Evolutionary conservation across 2,329 filamentous ascomycete genomes (phyloP), one percentile per base, ranked within the genome.

Genomic region (Myrmaecium sp.): DNA sequence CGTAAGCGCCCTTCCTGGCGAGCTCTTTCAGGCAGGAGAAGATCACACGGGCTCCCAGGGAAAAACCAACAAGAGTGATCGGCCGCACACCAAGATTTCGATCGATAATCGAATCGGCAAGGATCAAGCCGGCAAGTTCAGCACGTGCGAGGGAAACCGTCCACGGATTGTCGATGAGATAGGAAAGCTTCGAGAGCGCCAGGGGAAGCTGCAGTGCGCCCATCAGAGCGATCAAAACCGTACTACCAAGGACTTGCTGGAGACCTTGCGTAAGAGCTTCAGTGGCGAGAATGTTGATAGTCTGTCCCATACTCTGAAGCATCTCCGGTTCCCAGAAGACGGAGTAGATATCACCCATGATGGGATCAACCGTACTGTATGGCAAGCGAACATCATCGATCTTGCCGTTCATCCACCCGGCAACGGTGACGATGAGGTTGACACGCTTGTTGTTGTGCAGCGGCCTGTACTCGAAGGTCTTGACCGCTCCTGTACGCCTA

Each of bases 291-390:
- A 98, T 95, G 43, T 94, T 94, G 43, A 98, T 95, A 23, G 89
- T 98, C 48, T 89, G 81, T 67, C 89, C 89, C 75, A 94, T 98
- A 52, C 82, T 93, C 40, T 73, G 76, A 46, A 98, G 66, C 84
- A 98, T 92, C 47, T 98, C 89, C 3, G 89, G 91, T 51, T 98
- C 89, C 84, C 89, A 98, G 31, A 91, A 62, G 7, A 98, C 75
- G 1, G 86, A 94, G 55, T 98, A 98, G 10, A 98, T 74, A 46
- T 98, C 89, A 8, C 89, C 89, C 89, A 98, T 98, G 35, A 95
- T 70, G 1, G 91, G 82, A 49, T 98, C 84, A 5, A 98, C 77
- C 0, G 91, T 98, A 57, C 83, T 94, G 53, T 79, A 98, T 5
- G 89, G 89, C 43, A 98, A 56, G 33, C 89, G 79, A 26, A 98